Percentiles rank a stretch among this genome's conserved stretches.
Evolutionary conservation across 169 alveolate species (phyloP).

Genomic region (Babesia gibsoni): DNA sequence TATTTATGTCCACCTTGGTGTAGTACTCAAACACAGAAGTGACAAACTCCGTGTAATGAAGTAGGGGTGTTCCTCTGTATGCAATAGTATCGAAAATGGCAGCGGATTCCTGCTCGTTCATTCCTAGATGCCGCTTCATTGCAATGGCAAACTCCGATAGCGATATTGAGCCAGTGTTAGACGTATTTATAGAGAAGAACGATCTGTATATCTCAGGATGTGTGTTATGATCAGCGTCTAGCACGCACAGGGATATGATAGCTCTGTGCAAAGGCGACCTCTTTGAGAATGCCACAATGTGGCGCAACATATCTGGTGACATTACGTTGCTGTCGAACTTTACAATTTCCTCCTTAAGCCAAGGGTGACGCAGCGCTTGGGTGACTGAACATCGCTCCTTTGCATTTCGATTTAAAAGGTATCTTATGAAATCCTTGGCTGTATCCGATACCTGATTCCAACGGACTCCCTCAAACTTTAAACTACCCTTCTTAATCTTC

Average conservation of each 20-base stretch:
- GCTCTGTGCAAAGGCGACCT: conserved; percentile 52
- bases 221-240: conserved; percentile 41
- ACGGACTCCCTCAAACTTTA: conserved; percentile 52
- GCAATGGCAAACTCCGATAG: conserved; percentile 37
- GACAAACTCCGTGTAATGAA: conserved; percentile 57
- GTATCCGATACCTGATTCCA: conserved; percentile 46
- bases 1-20: conserved; percentile 19
- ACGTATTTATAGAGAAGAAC: conserved; percentile 52
- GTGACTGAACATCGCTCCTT: conserved; percentile 45
- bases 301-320: conserved; percentile 29
- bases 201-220: conserved; percentile 32
- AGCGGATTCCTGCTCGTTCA: conserved; percentile 35
- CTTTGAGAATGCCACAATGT: conserved; percentile 38
- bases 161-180: conserved; percentile 45
- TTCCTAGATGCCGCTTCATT: conserved; percentile 11
- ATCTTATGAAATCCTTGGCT: conserved; percentile 56
- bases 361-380: conserved; percentile 46
- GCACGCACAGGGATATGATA: conserved; percentile 37
- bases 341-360: conserved; percentile 37
- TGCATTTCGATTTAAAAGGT: conserved; percentile 49
- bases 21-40: conserved; percentile 52
- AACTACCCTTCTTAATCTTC: conserved; percentile 62
- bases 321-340: conserved; percentile 14
- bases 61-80: conserved; percentile 48
- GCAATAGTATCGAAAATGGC: conserved; percentile 37